These are phyloP conservation scores for Penicillium fuscoglaucum DNA, from an alignment of 2,329 filamentous ascomycete genomes.

Conservation along the genomic window DNA sequence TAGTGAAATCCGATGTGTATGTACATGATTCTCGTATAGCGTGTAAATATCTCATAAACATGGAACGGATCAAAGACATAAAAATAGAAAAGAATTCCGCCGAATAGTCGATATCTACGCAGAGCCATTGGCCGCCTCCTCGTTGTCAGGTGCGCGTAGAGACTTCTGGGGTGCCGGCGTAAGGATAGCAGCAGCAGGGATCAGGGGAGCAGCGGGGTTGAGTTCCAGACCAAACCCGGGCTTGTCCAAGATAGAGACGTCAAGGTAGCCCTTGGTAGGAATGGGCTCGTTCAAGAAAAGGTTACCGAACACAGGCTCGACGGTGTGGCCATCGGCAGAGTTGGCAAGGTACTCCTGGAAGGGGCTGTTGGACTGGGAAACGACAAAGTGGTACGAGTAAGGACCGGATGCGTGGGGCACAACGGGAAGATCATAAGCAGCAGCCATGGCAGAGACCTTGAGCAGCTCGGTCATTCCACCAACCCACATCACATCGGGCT, in stretches of 20 bases:
- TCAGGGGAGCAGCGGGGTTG: slow-evolving; percentile 77
- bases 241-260: slow-evolving; percentile 76
- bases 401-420: slow-evolving; percentile 93
- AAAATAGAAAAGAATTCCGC: slow-evolving; percentile 4
- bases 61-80: slow-evolving; percentile 6
- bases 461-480: slow-evolving; percentile 90
- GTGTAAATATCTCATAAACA: slow-evolving; percentile 6
- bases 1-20: slow-evolving; percentile 8
- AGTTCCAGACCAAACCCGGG: slow-evolving; percentile 88
- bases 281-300: slow-evolving; percentile 90
- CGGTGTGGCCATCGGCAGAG: slow-evolving; percentile 84
- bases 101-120: slow-evolving; percentile 4
- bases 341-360: slow-evolving; percentile 97
- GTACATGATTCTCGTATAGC: slow-evolving; percentile 19
- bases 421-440: slow-evolving; percentile 91
- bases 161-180: slow-evolving; percentile 60
- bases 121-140: slow-evolving; percentile 25
- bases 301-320: slow-evolving; percentile 88
- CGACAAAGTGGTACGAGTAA: slow-evolving; percentile 95
- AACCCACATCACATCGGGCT: slow-evolving; percentile 97
- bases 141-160: slow-evolving; percentile 40
- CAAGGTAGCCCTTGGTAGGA: slow-evolving; percentile 76
- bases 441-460: slow-evolving; percentile 82
- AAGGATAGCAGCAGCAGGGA: slow-evolving; percentile 72
- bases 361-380: slow-evolving; percentile 87